phyloP scores from a whole-genome alignment of 192 early-diverging fungal genomes.

The Umbelopsis isabellina region DNA sequence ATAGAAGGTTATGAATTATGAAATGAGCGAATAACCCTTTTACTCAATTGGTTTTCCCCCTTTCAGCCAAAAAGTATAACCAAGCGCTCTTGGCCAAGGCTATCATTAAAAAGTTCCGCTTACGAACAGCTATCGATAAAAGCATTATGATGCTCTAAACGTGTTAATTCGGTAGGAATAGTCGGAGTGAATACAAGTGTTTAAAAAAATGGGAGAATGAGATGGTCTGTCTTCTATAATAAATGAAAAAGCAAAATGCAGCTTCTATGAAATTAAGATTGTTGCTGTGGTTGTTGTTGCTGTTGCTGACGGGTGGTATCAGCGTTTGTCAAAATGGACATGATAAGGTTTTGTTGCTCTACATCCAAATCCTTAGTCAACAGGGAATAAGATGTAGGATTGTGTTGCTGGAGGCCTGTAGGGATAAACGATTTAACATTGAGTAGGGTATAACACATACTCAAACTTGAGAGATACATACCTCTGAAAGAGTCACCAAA shows the following conservation, averaged over 20 bases:
- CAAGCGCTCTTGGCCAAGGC: too few relatives aligned
- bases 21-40: too few relatives aligned
- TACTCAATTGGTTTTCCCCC: too few relatives aligned
- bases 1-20: too few relatives aligned
- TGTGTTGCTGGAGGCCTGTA: conserved; percentile 57
- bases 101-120: too few relatives aligned
- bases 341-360: conserved; percentile 54
- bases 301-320: conserved; percentile 38
- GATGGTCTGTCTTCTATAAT: background rate
- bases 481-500: conserved; percentile 69
- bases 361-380: conserved; percentile 58
- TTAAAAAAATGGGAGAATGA: conserved; percentile 1
- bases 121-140: background rate
- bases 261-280: conserved; percentile 9
- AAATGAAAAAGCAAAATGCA: conserved; percentile 12
- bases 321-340: conserved; percentile 48
- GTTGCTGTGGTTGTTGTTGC: conserved; percentile 24
- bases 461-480: background rate
- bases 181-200: conserved; percentile 16
- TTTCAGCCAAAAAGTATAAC: too few relatives aligned
- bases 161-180: conserved; percentile 1
- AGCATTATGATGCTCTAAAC: background rate
- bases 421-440: background rate
- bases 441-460: background rate
- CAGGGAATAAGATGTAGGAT: conserved; percentile 54